Evolutionary conservation across 2,329 filamentous ascomycete species (phyloP).

Genomic region (Trichoderma simmonsii): DNA sequence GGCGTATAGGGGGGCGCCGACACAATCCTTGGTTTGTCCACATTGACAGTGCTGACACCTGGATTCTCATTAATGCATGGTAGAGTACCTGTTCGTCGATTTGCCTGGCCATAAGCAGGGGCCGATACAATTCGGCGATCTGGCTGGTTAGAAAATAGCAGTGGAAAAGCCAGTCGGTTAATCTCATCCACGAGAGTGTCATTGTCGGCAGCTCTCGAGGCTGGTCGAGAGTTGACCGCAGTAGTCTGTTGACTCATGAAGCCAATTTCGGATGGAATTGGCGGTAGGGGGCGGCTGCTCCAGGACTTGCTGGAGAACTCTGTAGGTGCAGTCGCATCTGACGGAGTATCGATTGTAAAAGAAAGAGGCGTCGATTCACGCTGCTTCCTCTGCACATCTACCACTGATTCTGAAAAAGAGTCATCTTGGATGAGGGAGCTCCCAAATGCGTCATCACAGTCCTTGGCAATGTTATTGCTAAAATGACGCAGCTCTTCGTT

Average conservation of each 20-base stretch:
- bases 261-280: slow-evolving; percentile 39
- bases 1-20: slow-evolving; percentile 44
- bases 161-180: slow-evolving; percentile 30
- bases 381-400: slow-evolving; percentile 31
- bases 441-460: slow-evolving; percentile 91
- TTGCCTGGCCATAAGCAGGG: slow-evolving; percentile 43
- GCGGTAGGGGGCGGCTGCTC: slow-evolving; percentile 51
- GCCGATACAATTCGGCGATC: slow-evolving; percentile 52
- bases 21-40: slow-evolving; percentile 43
- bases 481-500: slow-evolving; percentile 80
- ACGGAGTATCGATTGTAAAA: slow-evolving; percentile 37
- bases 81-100: slow-evolving; percentile 38
- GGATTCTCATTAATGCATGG: slow-evolving; percentile 50
- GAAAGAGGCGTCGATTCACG: slow-evolving; percentile 43
- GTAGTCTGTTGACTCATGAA: slow-evolving; percentile 22
- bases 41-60: slow-evolving; percentile 20
- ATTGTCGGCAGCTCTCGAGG: slow-evolving; percentile 25
- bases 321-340: slow-evolving; percentile 28
- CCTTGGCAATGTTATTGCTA: slow-evolving; percentile 79
- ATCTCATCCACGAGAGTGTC: slow-evolving; percentile 23
- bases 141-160: slow-evolving; percentile 32
- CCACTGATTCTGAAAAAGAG: slow-evolving; percentile 34
- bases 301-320: slow-evolving; percentile 38
- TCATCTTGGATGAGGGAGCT: slow-evolving; percentile 50
- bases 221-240: slow-evolving; percentile 24